A percentile compares a stretch with the other conserved stretches of the same genome.
These are phyloP conservation scores for Vitis riparia DNA, from an alignment of 164 flowering plant genomes.

Conservation along the genomic window DNA sequence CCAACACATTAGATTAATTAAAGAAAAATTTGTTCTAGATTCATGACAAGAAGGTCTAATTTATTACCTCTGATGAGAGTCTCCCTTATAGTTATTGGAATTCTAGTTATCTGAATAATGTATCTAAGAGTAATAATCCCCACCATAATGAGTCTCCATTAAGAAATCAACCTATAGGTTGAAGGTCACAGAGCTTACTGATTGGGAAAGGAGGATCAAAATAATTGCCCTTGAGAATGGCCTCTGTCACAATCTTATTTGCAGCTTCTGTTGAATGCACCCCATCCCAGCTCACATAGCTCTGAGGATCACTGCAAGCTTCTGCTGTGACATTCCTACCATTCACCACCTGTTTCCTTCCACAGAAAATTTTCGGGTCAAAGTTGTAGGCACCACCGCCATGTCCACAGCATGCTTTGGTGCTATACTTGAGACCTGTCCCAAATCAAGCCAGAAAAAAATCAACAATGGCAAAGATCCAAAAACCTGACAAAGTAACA, in stretches of 20 bases:
- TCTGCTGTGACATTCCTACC: constrained; percentile 47
- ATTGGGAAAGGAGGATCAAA: constrained; percentile 71
- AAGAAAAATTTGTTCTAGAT: background rate
- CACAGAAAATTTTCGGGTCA: constrained; percentile 60
- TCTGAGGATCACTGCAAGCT: constrained; percentile 69
- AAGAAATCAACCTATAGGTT: constrained; percentile 45
- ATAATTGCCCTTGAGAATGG: constrained; percentile 63
- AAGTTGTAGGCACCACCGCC: constrained; percentile 76
- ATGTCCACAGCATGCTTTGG: constrained; percentile 82
- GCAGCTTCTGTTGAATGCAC: constrained; percentile 89
- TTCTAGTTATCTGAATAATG: no score
- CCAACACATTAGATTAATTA: background rate
- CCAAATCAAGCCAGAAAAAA: background rate
- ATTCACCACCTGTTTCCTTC: constrained; percentile 48
- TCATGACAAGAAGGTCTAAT: no score
- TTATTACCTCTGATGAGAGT: no score
- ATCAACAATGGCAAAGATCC: background rate
- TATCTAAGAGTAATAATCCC: no score
- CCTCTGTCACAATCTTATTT: constrained; percentile 51
- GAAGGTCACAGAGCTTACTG: constrained; percentile 55
- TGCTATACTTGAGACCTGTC: constrained; percentile 65
- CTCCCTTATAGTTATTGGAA: no score
- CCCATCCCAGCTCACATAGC: constrained; percentile 96
- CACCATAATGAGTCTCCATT: background rate
- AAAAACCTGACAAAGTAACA: background rate